Evolutionary conservation across 305 asterid species (phyloP), one percentile per base, ranked within the genome.

Genomic region (Fraxinus sp.): DNA sequence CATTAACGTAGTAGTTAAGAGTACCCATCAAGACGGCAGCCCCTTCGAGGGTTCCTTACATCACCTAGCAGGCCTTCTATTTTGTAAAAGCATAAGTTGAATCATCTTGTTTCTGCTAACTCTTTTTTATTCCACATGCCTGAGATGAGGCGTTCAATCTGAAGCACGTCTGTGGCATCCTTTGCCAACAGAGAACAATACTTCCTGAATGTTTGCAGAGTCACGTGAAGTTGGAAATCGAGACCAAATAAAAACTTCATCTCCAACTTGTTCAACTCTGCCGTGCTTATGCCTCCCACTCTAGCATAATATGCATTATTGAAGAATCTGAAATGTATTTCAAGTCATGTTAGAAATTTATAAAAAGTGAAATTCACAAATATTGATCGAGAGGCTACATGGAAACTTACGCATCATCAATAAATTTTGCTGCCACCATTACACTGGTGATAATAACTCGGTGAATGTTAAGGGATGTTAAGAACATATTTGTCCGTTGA

Each of bases 381-480:
- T 28, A 22, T n/a, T 28, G 74, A 68, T 68, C 37, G 14, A 79
- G 71, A 4, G 13, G 35, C 13, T 55, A 62, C 41, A 22, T 78
- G 70, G 37, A 41, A 77, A 91, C 97, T 93, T 88, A 96, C 98
- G 94, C 90, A 55, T 96, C 98, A 77, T 96, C 99, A 79, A 92
- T 89, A 79, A 90, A 96, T 84, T 96, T 96, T 64, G 98, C 98
- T 14, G 99, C 98, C 77, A 92, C 90, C 98, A 93, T 93, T 55
- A 94, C 84, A 52, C 97, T 86, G 71, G 98, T 93, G 83, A 96
- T 92, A 6, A 95, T 89, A 81, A 96, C 94, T 2, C 98, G 90
- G 80, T 96, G 98, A 81, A 94, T 89, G 77, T 89, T 96, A 85
- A 94, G 94, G 82, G 98, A 91, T 44, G 97, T 93, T 32, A 93